Evolutionary conservation across 2,329 filamentous ascomycete species (phyloP).

Genomic region (Hypoxylon sp.): DNA sequence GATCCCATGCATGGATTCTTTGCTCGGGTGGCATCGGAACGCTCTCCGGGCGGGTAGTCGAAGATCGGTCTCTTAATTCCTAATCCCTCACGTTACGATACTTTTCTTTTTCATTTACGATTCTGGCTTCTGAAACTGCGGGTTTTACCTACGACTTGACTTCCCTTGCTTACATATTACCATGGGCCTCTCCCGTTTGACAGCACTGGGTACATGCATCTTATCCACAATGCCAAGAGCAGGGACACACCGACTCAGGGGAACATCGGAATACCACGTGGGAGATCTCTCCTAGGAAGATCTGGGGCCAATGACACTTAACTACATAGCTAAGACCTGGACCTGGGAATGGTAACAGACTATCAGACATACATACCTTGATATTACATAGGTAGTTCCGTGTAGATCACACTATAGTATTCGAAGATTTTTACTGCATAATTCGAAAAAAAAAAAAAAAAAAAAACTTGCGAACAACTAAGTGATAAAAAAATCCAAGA

Average conservation of each 20-base stretch:
- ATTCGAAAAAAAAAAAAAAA: not conserved
- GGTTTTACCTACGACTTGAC: not conserved
- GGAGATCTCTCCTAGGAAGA: constrained; percentile 4
- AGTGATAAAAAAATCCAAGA: not conserved
- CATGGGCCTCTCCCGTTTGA: not conserved
- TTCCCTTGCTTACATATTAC: not conserved
- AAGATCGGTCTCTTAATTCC: not conserved
- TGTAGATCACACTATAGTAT: constrained; percentile 21
- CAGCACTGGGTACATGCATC: not conserved
- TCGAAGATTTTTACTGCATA: constrained; percentile 19
- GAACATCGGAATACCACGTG: constrained; percentile 15
- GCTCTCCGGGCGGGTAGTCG: not conserved
- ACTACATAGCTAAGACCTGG: not conserved
- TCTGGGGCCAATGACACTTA: not conserved
- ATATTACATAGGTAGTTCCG: constrained; percentile 1
- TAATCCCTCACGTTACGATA: not conserved
- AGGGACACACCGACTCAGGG: not conserved
- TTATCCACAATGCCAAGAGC: constrained; percentile 2
- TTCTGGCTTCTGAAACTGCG: not conserved
- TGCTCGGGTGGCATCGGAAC: not conserved
- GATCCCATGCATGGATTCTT: constrained; percentile 1
- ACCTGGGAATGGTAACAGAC: constrained; percentile 2
- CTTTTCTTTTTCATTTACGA: constrained; percentile 2
- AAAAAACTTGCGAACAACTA: constrained; percentile 1
- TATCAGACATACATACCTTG: not conserved